Conservation (phyloP, 129 eudicot species). For the Centaurea solstitialis region DNA sequence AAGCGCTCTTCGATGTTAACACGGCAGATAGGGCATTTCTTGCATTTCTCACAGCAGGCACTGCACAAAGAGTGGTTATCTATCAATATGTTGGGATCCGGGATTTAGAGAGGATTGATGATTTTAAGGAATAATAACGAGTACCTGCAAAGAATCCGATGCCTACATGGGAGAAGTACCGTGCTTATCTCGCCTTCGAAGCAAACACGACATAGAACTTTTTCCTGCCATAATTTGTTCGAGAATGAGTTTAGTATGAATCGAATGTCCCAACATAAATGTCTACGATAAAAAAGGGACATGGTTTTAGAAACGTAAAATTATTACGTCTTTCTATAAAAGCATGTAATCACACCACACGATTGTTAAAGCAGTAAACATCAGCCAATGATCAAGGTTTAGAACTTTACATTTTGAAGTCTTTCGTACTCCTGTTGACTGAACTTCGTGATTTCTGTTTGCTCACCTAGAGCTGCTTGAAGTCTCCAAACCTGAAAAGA, state of each 20-base stretch:
- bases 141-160: conserved; percentile 87
- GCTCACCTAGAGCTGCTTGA: conserved; percentile 99
- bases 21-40: conserved; percentile 86
- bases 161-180: conserved; percentile 92
- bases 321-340: neutral
- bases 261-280: neutral
- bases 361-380: neutral
- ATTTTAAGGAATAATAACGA: neutral
- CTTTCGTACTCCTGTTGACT: conserved; percentile 97
- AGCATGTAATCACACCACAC: neutral
- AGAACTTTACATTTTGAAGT: conserved; percentile 78
- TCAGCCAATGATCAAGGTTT: neutral
- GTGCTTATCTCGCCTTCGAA: conserved; percentile 79
- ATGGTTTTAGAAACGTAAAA: neutral
- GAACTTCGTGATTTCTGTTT: conserved; percentile 86
- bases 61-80: conserved; percentile 36
- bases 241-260: neutral
- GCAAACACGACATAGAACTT: conserved; percentile 84
- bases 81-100: neutral
- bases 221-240: conserved; percentile 59
- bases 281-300: neutral
- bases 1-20: conserved; percentile 70
- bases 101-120: neutral
- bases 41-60: conserved; percentile 70
- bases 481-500: conserved; percentile 87